Percentiles rank a stretch among this genome's conserved stretches.
These are phyloP conservation scores for Fomes fomentarius DNA, from an alignment of 1,284 basidiomycete genomes.

Conservation along the genomic window DNA sequence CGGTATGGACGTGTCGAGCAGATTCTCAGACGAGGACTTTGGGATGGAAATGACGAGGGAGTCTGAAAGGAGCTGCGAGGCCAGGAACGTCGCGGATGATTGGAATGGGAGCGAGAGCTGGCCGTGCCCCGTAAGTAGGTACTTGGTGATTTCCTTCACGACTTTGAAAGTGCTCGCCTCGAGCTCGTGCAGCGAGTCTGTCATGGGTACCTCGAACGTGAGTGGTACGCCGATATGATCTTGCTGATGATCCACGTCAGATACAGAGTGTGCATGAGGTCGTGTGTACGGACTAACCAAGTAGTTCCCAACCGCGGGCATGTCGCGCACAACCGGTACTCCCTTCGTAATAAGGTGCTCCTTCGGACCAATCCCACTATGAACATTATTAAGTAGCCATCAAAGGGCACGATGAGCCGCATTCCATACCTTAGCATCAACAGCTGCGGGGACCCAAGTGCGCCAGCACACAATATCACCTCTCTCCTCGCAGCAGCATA, in stretches of 20 bases:
- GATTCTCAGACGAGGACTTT: slow-evolving; percentile 9
- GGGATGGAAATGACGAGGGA: neutral
- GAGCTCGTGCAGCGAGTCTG: slow-evolving; percentile 28
- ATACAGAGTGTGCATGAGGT: no score
- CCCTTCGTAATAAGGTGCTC: slow-evolving; percentile 32
- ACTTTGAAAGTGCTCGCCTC: slow-evolving; percentile 22
- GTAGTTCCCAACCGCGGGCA: slow-evolving; percentile 36
- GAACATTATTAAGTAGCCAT: no score
- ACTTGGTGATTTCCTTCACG: slow-evolving; percentile 32
- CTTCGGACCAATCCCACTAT: slow-evolving; percentile 34
- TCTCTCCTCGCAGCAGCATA: slow-evolving; percentile 31
- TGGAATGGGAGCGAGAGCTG: slow-evolving; percentile 34
- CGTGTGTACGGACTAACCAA: slow-evolving; percentile 1
- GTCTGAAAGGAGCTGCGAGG: slow-evolving; percentile 30
- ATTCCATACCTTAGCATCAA: slow-evolving; percentile 42
- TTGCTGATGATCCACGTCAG: no score
- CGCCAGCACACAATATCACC: slow-evolving; percentile 36
- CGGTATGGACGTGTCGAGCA: slow-evolving; percentile 24
- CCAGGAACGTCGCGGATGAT: slow-evolving; percentile 33
- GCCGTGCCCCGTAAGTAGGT: slow-evolving; percentile 34
- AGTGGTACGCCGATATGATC: slow-evolving; percentile 36
- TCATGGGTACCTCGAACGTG: slow-evolving; percentile 32
- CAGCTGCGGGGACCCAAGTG: slow-evolving; percentile 37
- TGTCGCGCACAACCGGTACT: slow-evolving; percentile 34
- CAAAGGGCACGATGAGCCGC: no score